Base-by-base conservation (phyloP, 805 yeast species). In the Barnettozyma wickerhamii region DNA sequence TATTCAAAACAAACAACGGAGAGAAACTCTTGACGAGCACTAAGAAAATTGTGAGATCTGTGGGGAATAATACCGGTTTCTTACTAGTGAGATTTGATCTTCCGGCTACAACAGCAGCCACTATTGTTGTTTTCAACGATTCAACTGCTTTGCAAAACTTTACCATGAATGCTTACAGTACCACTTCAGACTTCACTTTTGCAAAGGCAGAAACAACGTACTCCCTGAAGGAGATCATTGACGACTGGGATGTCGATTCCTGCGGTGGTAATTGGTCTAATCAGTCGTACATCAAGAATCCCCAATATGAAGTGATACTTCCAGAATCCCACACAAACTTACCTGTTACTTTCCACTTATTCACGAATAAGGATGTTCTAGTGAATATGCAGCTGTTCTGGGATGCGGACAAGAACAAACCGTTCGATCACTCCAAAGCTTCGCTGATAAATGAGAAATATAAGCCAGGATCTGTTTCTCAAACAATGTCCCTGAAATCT, bases 191-290 rank as follows among this genome's bases (percentile, higher is more conserved):
- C 33, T 72, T 1, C n/a, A n/a, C n/a, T n/a, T n/a, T n/a, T n/a
- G 10, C 14, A 10, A 69, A 62, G 42, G 68, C 80, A 3, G 45
- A 41, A 7, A 49, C 50, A n/a, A 45, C 55, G 36, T 38, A 56
- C 4, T 37, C 51, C 19, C 34, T 43, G 1, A 40, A 49, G 3
- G 51, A 56, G 3, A 21, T 62, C 2, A 43, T 53, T 1, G 81
- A 69, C 15, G 52, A 53, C 19, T 81, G 86, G 86, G 57, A 58
- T 10, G 49, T 58, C 1, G 56, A 54, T 3, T 58, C 56, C 13
- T 57, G 70, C 33, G 86, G 85, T 3, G 87, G 88, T 0, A 74
- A 68, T 49, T 75, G 79, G 76, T 44, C 71, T 0, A 43, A 62
- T 19, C 62, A 71, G 6, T 57, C 71, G 1, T 81, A 68, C 48